Evolutionary conservation across 164 flowering plant species (phyloP).

Genomic region (Vitis cinerea): DNA sequence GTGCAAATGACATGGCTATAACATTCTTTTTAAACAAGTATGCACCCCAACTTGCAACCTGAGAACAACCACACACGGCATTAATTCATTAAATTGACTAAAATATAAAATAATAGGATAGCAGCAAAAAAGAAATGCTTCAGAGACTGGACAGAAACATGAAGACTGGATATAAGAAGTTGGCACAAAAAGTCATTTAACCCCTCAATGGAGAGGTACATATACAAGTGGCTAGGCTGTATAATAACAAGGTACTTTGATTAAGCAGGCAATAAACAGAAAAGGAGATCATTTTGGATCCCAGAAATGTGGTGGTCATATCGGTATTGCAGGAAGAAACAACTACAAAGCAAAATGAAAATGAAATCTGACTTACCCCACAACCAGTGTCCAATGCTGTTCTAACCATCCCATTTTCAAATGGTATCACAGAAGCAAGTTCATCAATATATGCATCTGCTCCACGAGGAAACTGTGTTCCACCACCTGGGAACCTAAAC

Average conservation of each 20-base stretch:
- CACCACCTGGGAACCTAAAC: conserved; percentile 58
- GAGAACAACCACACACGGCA: background rate
- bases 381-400: conserved; percentile 56
- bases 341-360: background rate
- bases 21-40: conserved; percentile 49
- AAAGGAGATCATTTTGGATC: too few species aligned
- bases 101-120: background rate
- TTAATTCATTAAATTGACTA: background rate
- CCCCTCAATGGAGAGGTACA: background rate
- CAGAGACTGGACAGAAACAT: background rate
- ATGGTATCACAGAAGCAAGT: conserved; percentile 51
- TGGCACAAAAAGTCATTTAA: background rate
- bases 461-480: conserved; percentile 56
- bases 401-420: conserved; percentile 47
- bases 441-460: conserved; percentile 54
- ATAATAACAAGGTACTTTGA: too few species aligned
- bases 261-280: too few species aligned
- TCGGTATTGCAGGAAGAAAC: background rate
- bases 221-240: too few species aligned
- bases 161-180: background rate
- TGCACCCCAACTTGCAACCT: conserved; percentile 59
- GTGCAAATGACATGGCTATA: conserved; percentile 56
- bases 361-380: conserved; percentile 41
- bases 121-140: too few species aligned
- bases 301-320: background rate